These are phyloP conservation scores for Ambrosia artemisiifolia DNA, from an alignment of 129 eudicot species.

Conservation along the genomic window DNA sequence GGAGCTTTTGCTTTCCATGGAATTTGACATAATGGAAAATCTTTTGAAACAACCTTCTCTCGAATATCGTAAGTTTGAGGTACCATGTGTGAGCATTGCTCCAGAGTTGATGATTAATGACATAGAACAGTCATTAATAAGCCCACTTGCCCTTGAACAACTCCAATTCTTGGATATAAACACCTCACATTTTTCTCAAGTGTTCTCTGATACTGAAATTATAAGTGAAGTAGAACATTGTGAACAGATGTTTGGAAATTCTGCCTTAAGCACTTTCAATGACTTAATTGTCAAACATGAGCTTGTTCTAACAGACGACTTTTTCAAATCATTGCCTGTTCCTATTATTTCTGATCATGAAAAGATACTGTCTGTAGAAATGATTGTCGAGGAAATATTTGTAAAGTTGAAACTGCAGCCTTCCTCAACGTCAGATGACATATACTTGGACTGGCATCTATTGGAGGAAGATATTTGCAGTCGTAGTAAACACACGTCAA, in stretches of 20 bases:
- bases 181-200: constrained; percentile 32
- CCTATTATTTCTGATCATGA: constrained; percentile 59
- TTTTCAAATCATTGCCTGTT: constrained; percentile 78
- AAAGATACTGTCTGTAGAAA: constrained; percentile 38
- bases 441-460: constrained; percentile 90
- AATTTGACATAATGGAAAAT: constrained; percentile 52
- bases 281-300: constrained; percentile 68
- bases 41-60: constrained; percentile 33
- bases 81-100: constrained; percentile 22
- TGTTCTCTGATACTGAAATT: constrained; percentile 29
- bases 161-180: constrained; percentile 47
- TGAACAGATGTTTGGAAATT: constrained; percentile 53
- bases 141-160: constrained; percentile 53
- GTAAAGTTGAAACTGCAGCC: constrained; percentile 54
- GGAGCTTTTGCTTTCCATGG: constrained; percentile 54
- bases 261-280: constrained; percentile 42
- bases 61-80: constrained; percentile 29
- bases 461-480: constrained; percentile 59
- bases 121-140: constrained; percentile 32
- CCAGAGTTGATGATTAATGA: constrained; percentile 41
- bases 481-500: constrained; percentile 29
- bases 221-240: constrained; percentile 38
- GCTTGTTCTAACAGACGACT: constrained; percentile 64
- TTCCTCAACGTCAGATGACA: constrained; percentile 76
- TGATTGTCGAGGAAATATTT: constrained; percentile 41